Percentiles rank a stretch among this genome's conserved stretches.
Evolutionary conservation across 176 grass and related monocot genomes (phyloP).

Genomic region (Aegilops umbellulata): DNA sequence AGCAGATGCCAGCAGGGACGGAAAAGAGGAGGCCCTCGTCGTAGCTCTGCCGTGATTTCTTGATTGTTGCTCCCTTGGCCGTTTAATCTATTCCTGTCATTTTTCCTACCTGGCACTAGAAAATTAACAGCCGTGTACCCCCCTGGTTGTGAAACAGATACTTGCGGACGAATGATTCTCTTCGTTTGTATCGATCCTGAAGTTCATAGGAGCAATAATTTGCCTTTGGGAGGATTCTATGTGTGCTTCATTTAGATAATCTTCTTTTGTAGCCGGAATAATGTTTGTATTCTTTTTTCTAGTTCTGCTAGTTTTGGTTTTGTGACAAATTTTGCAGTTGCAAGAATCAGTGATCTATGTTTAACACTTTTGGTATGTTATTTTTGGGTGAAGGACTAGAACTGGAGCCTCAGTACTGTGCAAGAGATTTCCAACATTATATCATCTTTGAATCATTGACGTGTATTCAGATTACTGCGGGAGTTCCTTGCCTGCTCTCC

Average conservation of each 20-base stretch:
- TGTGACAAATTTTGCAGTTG: background rate
- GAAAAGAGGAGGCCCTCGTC: constrained; percentile 20
- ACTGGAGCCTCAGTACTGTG: too few relatives aligned
- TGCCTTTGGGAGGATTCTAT: background rate
- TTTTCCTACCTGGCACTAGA: constrained; percentile 2
- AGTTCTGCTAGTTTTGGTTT: background rate
- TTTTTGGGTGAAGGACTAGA: too few relatives aligned
- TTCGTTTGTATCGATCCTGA: background rate
- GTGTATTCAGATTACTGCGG: too few relatives aligned
- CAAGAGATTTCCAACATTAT: too few relatives aligned
- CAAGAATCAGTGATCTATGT: too few relatives aligned
- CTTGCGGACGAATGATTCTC: too few relatives aligned
- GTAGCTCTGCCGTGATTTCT: constrained; percentile 11
- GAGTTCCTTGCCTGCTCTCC: too few relatives aligned
- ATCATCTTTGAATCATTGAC: too few relatives aligned
- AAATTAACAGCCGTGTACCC: background rate
- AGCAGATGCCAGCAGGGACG: constrained; percentile 39
- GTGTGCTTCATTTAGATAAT: background rate
- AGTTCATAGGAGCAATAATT: background rate
- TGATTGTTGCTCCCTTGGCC: background rate
- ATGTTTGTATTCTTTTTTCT: background rate
- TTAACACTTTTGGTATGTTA: too few relatives aligned
- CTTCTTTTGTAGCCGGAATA: background rate
- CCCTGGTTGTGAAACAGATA: background rate
- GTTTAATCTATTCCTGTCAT: background rate